Conservation (phyloP, 176 grass and related monocot genomes). For the Musa acuminata region DNA sequence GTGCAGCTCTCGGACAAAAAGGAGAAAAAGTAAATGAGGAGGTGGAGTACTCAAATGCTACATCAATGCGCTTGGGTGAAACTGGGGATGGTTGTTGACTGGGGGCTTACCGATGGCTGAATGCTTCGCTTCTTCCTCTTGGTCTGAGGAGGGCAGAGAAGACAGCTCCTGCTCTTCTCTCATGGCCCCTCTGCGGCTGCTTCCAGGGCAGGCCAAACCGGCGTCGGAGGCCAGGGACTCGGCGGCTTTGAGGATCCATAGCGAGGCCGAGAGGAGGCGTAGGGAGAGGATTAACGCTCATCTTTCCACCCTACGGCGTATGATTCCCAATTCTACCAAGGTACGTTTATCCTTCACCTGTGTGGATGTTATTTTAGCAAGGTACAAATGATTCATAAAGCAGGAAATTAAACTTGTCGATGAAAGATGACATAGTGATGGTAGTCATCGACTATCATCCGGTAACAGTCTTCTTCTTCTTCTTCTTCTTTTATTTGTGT, state of each 20-base stretch:
- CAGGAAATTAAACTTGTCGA: too few relatives aligned
- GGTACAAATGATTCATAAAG: too few relatives aligned
- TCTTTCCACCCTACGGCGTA: constrained; percentile 49
- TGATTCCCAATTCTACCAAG: constrained; percentile 73
- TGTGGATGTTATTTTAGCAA: not conserved
- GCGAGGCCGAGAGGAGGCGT: constrained; percentile 77
- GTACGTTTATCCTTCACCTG: constrained; percentile 11
- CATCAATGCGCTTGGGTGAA: not conserved
- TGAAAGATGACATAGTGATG: too few relatives aligned
- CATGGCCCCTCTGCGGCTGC: not conserved
- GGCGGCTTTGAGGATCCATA: constrained; percentile 65
- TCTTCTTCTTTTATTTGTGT: too few relatives aligned
- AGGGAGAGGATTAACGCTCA: constrained; percentile 84
- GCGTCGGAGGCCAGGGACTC: constrained; percentile 25
- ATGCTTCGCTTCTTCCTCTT: not conserved
- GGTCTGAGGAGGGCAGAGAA: not conserved
- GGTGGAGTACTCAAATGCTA: not conserved
- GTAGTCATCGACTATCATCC: too few relatives aligned
- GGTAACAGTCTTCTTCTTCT: too few relatives aligned
- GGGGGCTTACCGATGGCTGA: not conserved
- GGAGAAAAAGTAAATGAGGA: not conserved
- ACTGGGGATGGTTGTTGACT: not conserved
- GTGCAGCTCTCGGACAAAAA: not conserved
- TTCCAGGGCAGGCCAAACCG: not conserved
- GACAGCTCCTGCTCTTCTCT: not conserved